Evolutionary conservation across 2,329 filamentous ascomycete genomes (phyloP).

Genomic region (Mariannaea elegans): DNA sequence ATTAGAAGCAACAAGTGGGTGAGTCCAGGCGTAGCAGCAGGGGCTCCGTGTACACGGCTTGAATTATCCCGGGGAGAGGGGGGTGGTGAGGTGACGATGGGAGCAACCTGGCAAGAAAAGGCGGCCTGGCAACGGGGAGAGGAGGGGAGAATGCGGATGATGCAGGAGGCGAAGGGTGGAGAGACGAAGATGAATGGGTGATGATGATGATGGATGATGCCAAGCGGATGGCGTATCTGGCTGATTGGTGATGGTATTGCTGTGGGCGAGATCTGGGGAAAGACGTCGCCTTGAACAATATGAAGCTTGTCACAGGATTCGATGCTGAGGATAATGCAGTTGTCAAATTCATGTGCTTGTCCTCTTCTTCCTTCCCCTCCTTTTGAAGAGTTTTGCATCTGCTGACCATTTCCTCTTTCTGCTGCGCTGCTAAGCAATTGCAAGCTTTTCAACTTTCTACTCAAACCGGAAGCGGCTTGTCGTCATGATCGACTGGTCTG

Average conservation of each 20-base stretch:
- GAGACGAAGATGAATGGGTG: constrained; percentile 15
- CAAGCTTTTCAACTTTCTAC: constrained; percentile 4
- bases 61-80: background rate
- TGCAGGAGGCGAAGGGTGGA: constrained; percentile 21
- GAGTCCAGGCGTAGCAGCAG: constrained; percentile 16
- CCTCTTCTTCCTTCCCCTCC: constrained; percentile 6
- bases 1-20: background rate
- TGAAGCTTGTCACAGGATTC: background rate
- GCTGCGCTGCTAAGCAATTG: background rate
- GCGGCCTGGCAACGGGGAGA: constrained; percentile 14
- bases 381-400: constrained; percentile 4
- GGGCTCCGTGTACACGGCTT: constrained; percentile 13
- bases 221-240: constrained; percentile 19
- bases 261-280: background rate
- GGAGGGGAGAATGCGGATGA: constrained; percentile 23
- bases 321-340: constrained; percentile 9
- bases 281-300: background rate
- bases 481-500: constrained; percentile 37
- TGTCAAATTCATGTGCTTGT: constrained; percentile 4
- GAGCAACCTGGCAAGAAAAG: background rate
- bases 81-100: constrained; percentile 11
- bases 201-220: constrained; percentile 24
- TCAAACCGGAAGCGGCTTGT: constrained; percentile 24
- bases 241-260: constrained; percentile 3
- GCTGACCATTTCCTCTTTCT: constrained; percentile 1